phyloP scores from a whole-genome alignment of 1,284 basidiomycete species.

The Peniophora sp. region DNA sequence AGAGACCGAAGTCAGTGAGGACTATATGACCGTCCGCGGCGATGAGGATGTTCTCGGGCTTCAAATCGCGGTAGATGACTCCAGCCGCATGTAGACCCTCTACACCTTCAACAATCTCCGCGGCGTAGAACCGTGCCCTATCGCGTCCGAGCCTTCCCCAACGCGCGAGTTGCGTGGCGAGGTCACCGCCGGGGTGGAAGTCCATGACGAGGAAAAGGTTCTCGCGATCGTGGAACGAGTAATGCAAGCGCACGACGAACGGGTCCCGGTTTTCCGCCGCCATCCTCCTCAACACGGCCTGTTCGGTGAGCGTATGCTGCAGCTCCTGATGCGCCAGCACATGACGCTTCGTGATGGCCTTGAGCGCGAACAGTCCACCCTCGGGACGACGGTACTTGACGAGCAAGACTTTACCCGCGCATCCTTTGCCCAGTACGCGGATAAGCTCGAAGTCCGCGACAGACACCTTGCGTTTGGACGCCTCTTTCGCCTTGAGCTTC shows the following conservation, averaged over 20 bases:
- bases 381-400: slow-evolving; percentile 67
- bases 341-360: slow-evolving; percentile 94
- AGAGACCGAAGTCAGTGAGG: slow-evolving; percentile 91
- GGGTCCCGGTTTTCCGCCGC: slow-evolving; percentile 75
- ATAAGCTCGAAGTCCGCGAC: slow-evolving; percentile 96
- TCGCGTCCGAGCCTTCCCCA: slow-evolving; percentile 91
- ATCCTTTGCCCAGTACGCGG: slow-evolving; percentile 92
- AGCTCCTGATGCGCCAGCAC: slow-evolving; percentile 94
- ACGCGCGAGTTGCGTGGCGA: slow-evolving; percentile 92
- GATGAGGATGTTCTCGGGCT: slow-evolving; percentile 94
- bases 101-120: slow-evolving; percentile 92
- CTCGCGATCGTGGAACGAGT: slow-evolving; percentile 94
- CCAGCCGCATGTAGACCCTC: slow-evolving; percentile 85
- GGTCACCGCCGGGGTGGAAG: slow-evolving; percentile 93
- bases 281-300: slow-evolving; percentile 89
- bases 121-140: slow-evolving; percentile 91
- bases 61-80: slow-evolving; percentile 85
- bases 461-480: slow-evolving; percentile 58
- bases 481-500: slow-evolving; percentile 31
- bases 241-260: slow-evolving; percentile 91
- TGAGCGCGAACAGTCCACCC: slow-evolving; percentile 78
- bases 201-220: slow-evolving; percentile 93
- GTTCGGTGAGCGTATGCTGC: slow-evolving; percentile 92
- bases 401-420: slow-evolving; percentile 88
- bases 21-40: slow-evolving; percentile 91